These are phyloP conservation scores for Solanum boliviense DNA, from an alignment of 257 asterid genomes.

Conservation along the genomic window DNA sequence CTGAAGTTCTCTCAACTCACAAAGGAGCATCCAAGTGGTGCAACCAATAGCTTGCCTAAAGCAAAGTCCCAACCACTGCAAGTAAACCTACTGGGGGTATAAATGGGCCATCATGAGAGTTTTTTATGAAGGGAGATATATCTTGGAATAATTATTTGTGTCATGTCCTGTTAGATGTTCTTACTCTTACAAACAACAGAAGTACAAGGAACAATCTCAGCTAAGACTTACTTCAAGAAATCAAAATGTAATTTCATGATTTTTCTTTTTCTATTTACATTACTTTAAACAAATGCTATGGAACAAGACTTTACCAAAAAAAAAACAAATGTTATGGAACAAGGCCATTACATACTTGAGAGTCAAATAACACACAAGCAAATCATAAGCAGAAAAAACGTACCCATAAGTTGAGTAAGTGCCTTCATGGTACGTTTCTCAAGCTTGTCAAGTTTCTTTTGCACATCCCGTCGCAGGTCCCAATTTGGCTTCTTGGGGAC, in stretches of 20 bases:
- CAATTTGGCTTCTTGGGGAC: constrained; percentile 98
- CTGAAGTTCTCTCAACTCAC: background rate
- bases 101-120: background rate
- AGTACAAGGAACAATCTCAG: background rate
- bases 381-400: constrained; percentile 1
- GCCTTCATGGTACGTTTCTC: constrained; percentile 90
- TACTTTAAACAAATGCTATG: background rate
- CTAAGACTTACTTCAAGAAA: background rate
- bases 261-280: background rate
- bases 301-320: background rate
- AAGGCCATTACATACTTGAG: background rate
- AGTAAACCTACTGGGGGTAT: background rate
- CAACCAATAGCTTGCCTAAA: background rate
- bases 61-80: background rate
- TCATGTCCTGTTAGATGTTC: background rate
- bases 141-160: background rate
- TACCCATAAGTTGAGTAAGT: constrained; percentile 65
- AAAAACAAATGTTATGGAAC: background rate
- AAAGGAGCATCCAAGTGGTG: background rate
- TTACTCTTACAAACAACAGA: background rate
- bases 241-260: background rate
- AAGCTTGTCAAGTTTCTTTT: constrained; percentile 84
- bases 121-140: background rate
- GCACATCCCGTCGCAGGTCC: constrained; percentile 94
- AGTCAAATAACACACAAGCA: background rate